Conservation (phyloP, 2,329 filamentous ascomycete genomes). For the Drechmeria coniospora region DNA sequence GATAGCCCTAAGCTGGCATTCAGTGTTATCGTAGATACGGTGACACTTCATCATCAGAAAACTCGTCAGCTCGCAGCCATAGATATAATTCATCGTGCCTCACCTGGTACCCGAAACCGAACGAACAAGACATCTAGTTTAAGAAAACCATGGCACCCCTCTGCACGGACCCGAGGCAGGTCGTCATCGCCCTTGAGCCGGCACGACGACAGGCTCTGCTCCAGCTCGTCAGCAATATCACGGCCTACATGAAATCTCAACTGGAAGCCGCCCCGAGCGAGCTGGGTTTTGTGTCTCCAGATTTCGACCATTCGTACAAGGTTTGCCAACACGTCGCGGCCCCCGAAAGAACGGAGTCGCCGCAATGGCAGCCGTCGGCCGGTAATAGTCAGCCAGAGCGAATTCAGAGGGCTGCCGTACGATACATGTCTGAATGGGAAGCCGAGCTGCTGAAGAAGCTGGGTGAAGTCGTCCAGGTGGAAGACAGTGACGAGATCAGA, state of each 20-base stretch:
- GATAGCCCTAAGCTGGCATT: too few species aligned
- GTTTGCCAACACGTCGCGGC: too few species aligned
- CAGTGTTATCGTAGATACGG: too few species aligned
- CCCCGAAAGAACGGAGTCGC: too few species aligned
- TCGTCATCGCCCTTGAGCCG: slow-evolving; percentile 38
- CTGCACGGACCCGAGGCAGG: slow-evolving; percentile 36
- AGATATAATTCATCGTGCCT: too few species aligned
- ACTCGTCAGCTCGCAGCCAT: too few species aligned
- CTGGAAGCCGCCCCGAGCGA: slow-evolving; percentile 24
- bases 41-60: too few species aligned
- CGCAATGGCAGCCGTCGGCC: too few species aligned
- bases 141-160: slow-evolving; percentile 37
- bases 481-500: slow-evolving; percentile 30
- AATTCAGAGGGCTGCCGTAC: slow-evolving; percentile 39
- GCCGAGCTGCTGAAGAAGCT: slow-evolving; percentile 53
- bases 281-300: slow-evolving; percentile 13
- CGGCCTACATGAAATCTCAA: slow-evolving; percentile 36
- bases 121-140: too few species aligned
- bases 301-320: slow-evolving; percentile 3
- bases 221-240: slow-evolving; percentile 34
- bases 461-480: slow-evolving; percentile 45
- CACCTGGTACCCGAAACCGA: too few species aligned
- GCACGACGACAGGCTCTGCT: slow-evolving; percentile 35
- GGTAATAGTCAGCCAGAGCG: slow-evolving; percentile 13
- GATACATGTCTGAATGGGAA: slow-evolving; percentile 66